A percentile compares a stretch with the other conserved stretches of the same genome.
phyloP scores from a whole-genome alignment of 495 filamentous ascomycete genomes.

The Aspergillus baeticus region DNA sequence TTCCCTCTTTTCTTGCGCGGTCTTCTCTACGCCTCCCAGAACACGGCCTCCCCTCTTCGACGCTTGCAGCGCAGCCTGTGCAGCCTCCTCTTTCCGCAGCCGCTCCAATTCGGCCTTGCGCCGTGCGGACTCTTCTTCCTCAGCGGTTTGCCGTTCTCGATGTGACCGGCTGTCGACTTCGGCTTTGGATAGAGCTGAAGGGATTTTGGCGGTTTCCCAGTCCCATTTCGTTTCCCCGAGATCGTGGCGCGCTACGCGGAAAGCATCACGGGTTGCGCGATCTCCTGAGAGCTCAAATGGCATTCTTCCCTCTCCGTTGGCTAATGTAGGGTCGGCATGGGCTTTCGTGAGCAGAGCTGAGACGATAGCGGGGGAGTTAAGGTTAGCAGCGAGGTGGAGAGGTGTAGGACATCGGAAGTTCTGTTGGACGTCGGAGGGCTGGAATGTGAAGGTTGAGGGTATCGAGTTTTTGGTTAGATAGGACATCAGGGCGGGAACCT shows the following conservation, averaged over 20 bases:
- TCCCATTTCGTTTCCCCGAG: slow-evolving; percentile 76
- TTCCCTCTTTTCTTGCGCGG: slow-evolving; percentile 70
- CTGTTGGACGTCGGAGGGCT: slow-evolving; percentile 62
- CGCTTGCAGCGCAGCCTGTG: slow-evolving; percentile 42
- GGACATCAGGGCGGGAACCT: slow-evolving; percentile 79
- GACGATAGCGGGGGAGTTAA: slow-evolving; percentile 72
- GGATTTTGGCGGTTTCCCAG: slow-evolving; percentile 75
- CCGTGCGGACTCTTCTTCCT: slow-evolving; percentile 56
- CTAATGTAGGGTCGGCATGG: slow-evolving; percentile 67
- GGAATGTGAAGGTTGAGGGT: slow-evolving; percentile 67
- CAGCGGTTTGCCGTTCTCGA: slow-evolving; percentile 57
- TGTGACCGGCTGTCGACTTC: slow-evolving; percentile 66
- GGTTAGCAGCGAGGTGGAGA: slow-evolving; percentile 80
- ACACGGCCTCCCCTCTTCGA: slow-evolving; percentile 46
- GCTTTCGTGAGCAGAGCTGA: slow-evolving; percentile 74
- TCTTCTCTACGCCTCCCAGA: slow-evolving; percentile 57
- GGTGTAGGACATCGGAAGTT: slow-evolving; percentile 84
- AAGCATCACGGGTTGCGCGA: slow-evolving; percentile 82
- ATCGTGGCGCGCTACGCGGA: slow-evolving; percentile 80
- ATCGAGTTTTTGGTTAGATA: slow-evolving; percentile 76
- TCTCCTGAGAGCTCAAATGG: slow-evolving; percentile 88
- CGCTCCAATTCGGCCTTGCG: slow-evolving; percentile 62
- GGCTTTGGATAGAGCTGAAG: slow-evolving; percentile 61
- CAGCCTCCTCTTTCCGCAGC: slow-evolving; percentile 64
- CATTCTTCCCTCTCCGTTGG: slow-evolving; percentile 66